Evolutionary conservation across 179 eudicot genomes (phyloP), one percentile per base, ranked within the genome.

Genomic region (Carnegiea gigantea): DNA sequence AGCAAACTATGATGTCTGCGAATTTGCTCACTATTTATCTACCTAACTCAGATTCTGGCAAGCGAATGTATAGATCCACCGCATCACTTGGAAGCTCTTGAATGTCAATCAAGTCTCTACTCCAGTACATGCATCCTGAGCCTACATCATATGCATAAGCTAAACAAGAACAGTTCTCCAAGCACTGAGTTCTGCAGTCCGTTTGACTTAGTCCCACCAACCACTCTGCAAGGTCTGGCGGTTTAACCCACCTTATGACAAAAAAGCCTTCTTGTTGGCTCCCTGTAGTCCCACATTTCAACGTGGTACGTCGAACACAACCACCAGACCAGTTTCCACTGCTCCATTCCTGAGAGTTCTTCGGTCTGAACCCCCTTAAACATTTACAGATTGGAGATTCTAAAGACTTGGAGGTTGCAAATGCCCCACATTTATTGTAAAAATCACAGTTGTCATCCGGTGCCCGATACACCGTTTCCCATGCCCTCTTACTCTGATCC

Each of bases 291-390:
- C 68, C 70, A 83, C 91, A 90, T 44, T 78, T 76, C 75, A 86
- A 81, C 6, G 80, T 72, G 17, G 70, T 72, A 68, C 44, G 59
- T 49, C 92, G 73, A 17, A 78, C 82, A 76, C 93, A 91, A 40
- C 93, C 93, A 78, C 60, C 74, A 12, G 84, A 88, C 90, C 90
- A 89, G 75, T 85, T 85, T 40, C 83, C 84, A 10, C 26, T 51
- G 2, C 28, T 76, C 92, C 93, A 91, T 10, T 82, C 84, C 11
- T 78, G 64, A 0, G 62, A 78, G 5, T 57, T 75, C 44, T 68
- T 83, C 0, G 90, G 89, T 17, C 46, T 60, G 80, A 83, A 88
- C 11, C 88, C 89, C 14, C 79, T 77, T 74, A 90, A 67, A 64
- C 92, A 90, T 53, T 65, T 72, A 82, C 94, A 91, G 4, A 49